phyloP scores from a whole-genome alignment of 2,329 filamentous ascomycete species.

The Colletotrichum tropicale region DNA sequence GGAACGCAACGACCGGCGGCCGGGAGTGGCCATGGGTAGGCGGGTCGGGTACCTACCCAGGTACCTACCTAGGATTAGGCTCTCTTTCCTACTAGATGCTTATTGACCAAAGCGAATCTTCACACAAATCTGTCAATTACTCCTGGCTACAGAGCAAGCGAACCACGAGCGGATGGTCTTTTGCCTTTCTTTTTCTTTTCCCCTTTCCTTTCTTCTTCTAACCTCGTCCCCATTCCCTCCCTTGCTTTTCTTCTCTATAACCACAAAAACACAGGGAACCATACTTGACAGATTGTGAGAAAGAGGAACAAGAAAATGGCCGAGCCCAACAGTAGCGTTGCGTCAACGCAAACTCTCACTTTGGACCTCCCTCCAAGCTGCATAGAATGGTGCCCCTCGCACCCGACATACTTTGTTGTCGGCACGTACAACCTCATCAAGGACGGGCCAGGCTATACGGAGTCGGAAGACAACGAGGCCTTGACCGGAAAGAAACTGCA shows the following conservation, averaged over 20 bases:
- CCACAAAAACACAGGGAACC: neutral
- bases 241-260: neutral
- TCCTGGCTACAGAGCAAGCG: neutral
- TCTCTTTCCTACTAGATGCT: neutral
- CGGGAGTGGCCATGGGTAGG: neutral
- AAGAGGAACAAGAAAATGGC: neutral
- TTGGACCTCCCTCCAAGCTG: conserved; percentile 78
- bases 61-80: neutral
- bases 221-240: neutral
- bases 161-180: neutral
- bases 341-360: conserved; percentile 52
- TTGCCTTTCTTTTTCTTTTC: neutral
- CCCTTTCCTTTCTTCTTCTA: neutral
- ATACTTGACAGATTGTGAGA: neutral
- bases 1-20: neutral
- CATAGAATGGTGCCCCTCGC: conserved; percentile 71
- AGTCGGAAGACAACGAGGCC: neutral
- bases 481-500: conserved; percentile 49
- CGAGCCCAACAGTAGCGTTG: conserved; percentile 24
- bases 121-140: neutral
- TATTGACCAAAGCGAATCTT: neutral
- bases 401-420: conserved; percentile 72
- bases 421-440: conserved; percentile 83
- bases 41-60: neutral
- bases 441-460: conserved; percentile 26